phyloP scores from a whole-genome alignment of 139 green algal species.

The Chlorella sp. region DNA sequence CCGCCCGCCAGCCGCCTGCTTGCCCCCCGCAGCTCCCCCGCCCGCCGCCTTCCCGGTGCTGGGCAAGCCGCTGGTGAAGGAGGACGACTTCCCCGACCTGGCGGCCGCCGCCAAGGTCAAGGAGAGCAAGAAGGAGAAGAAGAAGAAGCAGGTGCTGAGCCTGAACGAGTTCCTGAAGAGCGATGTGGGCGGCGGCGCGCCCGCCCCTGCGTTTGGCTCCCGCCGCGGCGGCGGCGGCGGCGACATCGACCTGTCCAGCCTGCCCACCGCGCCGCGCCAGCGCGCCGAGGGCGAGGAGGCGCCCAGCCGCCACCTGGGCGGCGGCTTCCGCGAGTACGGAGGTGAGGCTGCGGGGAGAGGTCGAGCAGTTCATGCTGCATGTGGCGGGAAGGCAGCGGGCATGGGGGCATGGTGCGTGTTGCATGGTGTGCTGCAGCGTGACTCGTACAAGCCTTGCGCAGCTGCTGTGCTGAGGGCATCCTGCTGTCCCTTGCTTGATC shows the following conservation, averaged over 20 bases:
- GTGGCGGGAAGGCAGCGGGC: no score
- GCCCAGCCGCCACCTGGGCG: no score
- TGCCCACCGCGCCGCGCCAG: slow-evolving; percentile 83
- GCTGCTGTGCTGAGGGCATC: no score
- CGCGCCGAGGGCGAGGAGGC: no score
- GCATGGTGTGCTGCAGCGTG: no score
- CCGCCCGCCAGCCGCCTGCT: neutral
- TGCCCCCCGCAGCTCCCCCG: neutral
- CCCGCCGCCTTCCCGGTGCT: neutral
- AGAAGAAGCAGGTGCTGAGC: slow-evolving; percentile 71
- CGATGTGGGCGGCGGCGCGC: slow-evolving; percentile 5
- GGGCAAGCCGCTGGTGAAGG: slow-evolving; percentile 6
- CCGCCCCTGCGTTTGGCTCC: neutral
- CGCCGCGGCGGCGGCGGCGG: slow-evolving; percentile 18
- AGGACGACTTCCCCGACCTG: slow-evolving; percentile 77
- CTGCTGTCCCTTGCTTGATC: no score
- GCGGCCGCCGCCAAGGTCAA: slow-evolving; percentile 58
- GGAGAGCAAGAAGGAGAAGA: slow-evolving; percentile 73
- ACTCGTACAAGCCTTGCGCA: no score
- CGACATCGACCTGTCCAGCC: slow-evolving; percentile 56
- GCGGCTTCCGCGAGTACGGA: no score
- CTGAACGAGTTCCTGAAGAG: slow-evolving; percentile 75
- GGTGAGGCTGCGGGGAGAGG: no score
- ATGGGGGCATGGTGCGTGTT: no score
- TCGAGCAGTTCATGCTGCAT: no score